These are phyloP conservation scores for Ilyonectria robusta DNA, from an alignment of 2,329 filamentous ascomycete species.

Conservation along the genomic window DNA sequence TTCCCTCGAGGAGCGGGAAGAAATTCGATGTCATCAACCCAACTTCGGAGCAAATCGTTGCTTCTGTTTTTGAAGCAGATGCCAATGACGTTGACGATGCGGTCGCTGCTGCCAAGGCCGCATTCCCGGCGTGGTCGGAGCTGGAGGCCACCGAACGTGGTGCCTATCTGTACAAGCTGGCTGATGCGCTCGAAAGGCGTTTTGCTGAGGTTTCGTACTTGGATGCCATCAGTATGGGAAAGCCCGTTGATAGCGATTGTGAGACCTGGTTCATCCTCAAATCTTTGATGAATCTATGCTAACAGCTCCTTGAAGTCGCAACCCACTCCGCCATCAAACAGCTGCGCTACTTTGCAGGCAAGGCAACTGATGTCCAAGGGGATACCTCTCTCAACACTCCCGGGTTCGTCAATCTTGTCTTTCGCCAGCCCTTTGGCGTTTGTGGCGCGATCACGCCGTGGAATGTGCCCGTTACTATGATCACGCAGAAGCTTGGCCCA, in stretches of 20 bases:
- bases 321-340: neutral
- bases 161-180: conserved; percentile 27
- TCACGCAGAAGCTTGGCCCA: conserved; percentile 81
- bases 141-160: conserved; percentile 18
- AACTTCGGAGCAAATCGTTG: conserved; percentile 40
- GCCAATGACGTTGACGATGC: conserved; percentile 31
- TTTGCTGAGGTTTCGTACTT: conserved; percentile 26
- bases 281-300: neutral
- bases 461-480: conserved; percentile 85
- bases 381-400: conserved; percentile 8
- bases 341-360: neutral
- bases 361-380: neutral
- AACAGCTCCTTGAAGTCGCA: neutral
- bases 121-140: conserved; percentile 31
- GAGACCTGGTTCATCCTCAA: neutral
- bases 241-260: conserved; percentile 16
- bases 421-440: conserved; percentile 5
- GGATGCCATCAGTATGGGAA: conserved; percentile 34
- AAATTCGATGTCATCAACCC: conserved; percentile 44
- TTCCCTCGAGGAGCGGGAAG: conserved; percentile 26
- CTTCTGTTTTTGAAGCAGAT: conserved; percentile 35
- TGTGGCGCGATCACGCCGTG: conserved; percentile 76
- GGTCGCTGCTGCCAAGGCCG: conserved; percentile 28
- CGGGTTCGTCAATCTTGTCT: neutral
- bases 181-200: conserved; percentile 31